Conservation (phyloP, 495 filamentous ascomycete species). For the Cetradonia linearis region DNA sequence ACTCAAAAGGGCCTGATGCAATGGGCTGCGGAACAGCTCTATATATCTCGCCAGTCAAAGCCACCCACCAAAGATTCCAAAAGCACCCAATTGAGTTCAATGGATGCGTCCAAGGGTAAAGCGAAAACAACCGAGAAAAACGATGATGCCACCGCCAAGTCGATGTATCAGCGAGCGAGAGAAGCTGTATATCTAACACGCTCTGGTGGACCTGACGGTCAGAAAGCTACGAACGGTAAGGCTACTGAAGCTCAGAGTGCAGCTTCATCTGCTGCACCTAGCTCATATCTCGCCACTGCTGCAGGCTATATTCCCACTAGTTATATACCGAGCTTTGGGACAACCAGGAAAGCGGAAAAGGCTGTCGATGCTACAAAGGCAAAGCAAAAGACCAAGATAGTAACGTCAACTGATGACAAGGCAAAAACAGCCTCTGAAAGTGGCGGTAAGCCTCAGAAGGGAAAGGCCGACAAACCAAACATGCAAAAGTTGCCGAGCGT, state of each 20-base stretch:
- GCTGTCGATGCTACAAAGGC: not conserved
- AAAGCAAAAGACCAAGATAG: not conserved
- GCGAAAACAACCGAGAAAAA: conserved; percentile 10
- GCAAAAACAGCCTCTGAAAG: not conserved
- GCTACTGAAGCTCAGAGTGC: conserved; percentile 7
- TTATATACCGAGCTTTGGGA: conserved; percentile 19
- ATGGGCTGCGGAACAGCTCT: conserved; percentile 29
- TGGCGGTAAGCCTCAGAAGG: not conserved
- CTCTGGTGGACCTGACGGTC: conserved; percentile 16
- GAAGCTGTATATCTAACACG: conserved; percentile 20
- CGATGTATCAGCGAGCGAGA: conserved; percentile 21
- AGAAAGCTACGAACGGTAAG: conserved; percentile 12
- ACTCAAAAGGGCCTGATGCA: conserved; percentile 41
- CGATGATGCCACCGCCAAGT: conserved; percentile 15
- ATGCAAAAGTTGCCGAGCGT: not conserved
- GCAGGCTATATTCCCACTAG: conserved; percentile 22
- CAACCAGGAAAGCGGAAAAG: not conserved
- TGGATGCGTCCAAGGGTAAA: conserved; percentile 21
- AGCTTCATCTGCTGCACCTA: not conserved
- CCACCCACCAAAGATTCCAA: conserved; percentile 9
- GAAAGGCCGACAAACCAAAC: conserved; percentile 8
- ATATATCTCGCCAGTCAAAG: conserved; percentile 3
- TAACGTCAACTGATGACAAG: not conserved
- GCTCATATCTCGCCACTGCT: conserved; percentile 17
- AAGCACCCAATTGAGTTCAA: not conserved